Evolutionary conservation across 1,139 yeast genomes (phyloP).

Genomic region (Diutina sp.): DNA sequence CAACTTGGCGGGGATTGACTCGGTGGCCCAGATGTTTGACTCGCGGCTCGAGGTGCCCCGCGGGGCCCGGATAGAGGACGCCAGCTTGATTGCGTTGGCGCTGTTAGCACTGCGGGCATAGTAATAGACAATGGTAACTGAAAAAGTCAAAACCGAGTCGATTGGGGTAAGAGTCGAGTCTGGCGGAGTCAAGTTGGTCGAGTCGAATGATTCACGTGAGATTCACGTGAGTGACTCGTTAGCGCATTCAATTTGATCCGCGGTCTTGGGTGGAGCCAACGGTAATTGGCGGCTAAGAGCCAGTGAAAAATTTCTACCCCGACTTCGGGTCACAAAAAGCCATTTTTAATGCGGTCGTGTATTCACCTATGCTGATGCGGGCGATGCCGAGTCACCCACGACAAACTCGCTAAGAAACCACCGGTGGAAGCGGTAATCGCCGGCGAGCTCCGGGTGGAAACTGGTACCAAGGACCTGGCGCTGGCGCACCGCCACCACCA

Average conservation of each 20-base stretch:
- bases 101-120: neutral
- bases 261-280: too few relatives aligned
- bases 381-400: neutral
- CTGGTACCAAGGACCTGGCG: slow-evolving; percentile 61
- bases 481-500: slow-evolving; percentile 65
- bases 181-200: too few relatives aligned
- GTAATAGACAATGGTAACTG: neutral
- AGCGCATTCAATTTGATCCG: too few relatives aligned
- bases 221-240: neutral
- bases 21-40: slow-evolving; percentile 56
- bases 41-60: slow-evolving; percentile 41
- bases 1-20: slow-evolving; percentile 39
- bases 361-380: slow-evolving; percentile 5
- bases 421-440: slow-evolving; percentile 49
- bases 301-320: neutral
- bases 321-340: slow-evolving; percentile 11
- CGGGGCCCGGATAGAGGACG: slow-evolving; percentile 60
- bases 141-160: too few relatives aligned
- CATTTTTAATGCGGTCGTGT: slow-evolving; percentile 14
- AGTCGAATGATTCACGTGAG: neutral
- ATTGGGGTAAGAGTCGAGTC: too few relatives aligned
- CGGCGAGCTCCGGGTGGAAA: slow-evolving; percentile 68
- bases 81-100: slow-evolving; percentile 44
- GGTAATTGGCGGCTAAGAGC: neutral
- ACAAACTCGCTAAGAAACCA: slow-evolving; percentile 60